Evolutionary conservation across 78 protist genomes (phyloP).

Genomic region (Dictyostelium brefeldianum): DNA sequence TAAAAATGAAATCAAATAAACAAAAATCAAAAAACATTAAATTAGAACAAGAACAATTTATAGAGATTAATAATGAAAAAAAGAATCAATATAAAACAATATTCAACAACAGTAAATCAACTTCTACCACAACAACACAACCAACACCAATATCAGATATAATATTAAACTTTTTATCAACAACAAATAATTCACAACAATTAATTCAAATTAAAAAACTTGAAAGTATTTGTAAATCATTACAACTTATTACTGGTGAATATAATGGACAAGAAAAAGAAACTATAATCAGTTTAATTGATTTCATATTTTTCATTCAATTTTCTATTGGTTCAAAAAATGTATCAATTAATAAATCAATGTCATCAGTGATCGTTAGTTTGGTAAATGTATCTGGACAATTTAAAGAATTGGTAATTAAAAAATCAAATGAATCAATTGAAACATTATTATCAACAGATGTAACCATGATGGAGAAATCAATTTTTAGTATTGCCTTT

Average conservation of each 20-base stretch:
- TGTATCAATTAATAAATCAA: slow-evolving; percentile 5
- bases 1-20: slow-evolving; percentile 12
- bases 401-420: neutral
- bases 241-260: neutral
- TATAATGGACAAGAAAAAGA: neutral
- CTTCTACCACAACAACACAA: neutral
- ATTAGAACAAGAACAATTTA: slow-evolving; percentile 31
- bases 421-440: neutral
- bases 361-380: neutral
- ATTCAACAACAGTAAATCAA: neutral
- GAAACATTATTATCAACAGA: neutral
- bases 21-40: slow-evolving; percentile 2
- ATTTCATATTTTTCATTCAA: neutral
- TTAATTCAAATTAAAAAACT: slow-evolving; percentile 42
- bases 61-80: neutral
- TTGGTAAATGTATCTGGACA: no score
- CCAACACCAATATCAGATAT: neutral
- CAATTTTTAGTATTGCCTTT: neutral
- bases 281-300: neutral
- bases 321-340: slow-evolving; percentile 21
- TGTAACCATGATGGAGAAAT: neutral
- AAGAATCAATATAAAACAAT: neutral
- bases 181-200: slow-evolving; percentile 35
- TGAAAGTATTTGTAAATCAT: slow-evolving; percentile 1
- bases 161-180: neutral